Evolutionary conservation across 1,284 basidiomycete species (phyloP).

Genomic region (Takashimella tepidaria): DNA sequence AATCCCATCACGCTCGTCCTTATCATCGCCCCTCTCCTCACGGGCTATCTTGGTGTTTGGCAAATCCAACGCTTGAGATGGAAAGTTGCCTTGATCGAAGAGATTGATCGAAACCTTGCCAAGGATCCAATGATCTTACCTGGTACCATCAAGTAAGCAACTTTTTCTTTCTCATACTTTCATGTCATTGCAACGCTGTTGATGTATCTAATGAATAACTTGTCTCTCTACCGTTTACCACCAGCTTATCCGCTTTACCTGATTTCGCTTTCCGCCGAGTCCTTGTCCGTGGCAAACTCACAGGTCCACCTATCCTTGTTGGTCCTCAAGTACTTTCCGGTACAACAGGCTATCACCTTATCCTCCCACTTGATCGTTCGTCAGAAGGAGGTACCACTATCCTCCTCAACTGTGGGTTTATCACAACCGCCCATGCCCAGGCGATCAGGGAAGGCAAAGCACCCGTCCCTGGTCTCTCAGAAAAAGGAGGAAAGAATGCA

Average conservation of each 20-base stretch:
- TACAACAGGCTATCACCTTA: constrained; percentile 52
- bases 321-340: constrained; percentile 83
- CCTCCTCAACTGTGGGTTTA: constrained; percentile 87
- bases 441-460: constrained; percentile 51
- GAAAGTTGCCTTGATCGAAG: constrained; percentile 92
- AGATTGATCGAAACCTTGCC: constrained; percentile 84
- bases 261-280: constrained; percentile 87
- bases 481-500: constrained; percentile 19
- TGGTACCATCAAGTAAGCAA: constrained; percentile 74
- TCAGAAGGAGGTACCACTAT: constrained; percentile 49
- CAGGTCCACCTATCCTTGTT: constrained; percentile 71
- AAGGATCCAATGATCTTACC: constrained; percentile 76
- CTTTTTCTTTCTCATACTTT: neutral
- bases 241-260: constrained; percentile 57
- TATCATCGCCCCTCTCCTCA: constrained; percentile 82
- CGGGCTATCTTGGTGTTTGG: constrained; percentile 90
- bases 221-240: constrained; percentile 1
- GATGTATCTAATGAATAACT: no score
- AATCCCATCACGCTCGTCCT: constrained; percentile 69
- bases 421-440: constrained; percentile 51
- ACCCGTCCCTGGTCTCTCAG: constrained; percentile 33
- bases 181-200: neutral
- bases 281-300: constrained; percentile 68
- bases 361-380: constrained; percentile 16
- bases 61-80: constrained; percentile 84